phyloP scores from a whole-genome alignment of 148 eudicot genomes.

The Limonium bicolor region DNA sequence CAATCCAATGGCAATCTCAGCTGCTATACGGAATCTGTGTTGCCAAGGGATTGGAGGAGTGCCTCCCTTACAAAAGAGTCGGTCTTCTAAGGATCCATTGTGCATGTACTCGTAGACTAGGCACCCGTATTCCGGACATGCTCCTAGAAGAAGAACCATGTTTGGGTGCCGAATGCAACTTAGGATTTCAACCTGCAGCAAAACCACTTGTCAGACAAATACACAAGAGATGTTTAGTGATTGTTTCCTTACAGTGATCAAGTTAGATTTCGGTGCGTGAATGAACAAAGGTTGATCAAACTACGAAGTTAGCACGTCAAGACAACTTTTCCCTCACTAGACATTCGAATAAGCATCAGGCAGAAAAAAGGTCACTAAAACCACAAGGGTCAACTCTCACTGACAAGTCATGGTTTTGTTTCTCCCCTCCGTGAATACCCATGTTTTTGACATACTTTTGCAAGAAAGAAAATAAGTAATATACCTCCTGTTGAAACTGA shows the following conservation, averaged over 20 bases:
- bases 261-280: not conserved
- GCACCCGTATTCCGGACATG: constrained; percentile 76
- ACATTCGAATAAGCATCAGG: not conserved
- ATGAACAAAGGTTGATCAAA: not conserved
- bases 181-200: constrained; percentile 50
- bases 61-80: constrained; percentile 42
- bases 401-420: too few species aligned
- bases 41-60: constrained; percentile 61
- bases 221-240: not conserved
- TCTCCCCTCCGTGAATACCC: not conserved
- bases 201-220: not conserved
- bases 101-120: constrained; percentile 69
- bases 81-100: constrained; percentile 65
- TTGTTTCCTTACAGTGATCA: not conserved
- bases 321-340: not conserved
- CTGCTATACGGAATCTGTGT: constrained; percentile 47
- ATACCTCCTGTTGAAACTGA: constrained; percentile 26
- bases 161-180: constrained; percentile 67
- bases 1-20: constrained; percentile 54
- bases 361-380: not conserved
- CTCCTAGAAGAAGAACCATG: constrained; percentile 81
- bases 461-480: not conserved
- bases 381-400: too few species aligned
- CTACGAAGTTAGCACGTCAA: not conserved
- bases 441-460: not conserved